Conservation (phyloP, 177 flowering plant species). For the Vitis hybrid region DNA sequence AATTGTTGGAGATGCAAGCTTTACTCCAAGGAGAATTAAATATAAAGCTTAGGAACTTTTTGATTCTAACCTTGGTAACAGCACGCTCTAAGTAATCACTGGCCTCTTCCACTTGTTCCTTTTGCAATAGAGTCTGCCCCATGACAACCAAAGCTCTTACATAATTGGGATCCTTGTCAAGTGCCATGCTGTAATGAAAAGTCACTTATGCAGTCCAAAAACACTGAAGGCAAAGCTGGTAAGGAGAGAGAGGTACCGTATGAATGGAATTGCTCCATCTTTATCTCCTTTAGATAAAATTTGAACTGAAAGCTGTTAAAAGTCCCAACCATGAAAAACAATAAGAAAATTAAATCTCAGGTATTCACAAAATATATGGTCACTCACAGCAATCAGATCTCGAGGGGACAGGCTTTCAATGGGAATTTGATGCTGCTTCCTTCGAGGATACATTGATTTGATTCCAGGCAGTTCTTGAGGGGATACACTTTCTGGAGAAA, state of each 20-base stretch:
- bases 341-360: constrained; percentile 6
- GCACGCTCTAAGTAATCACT: constrained; percentile 63
- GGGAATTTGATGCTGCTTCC: constrained; percentile 22
- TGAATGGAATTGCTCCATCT: constrained; percentile 59
- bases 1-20: neutral
- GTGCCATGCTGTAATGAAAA: constrained; percentile 57
- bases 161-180: constrained; percentile 75
- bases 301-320: constrained; percentile 60
- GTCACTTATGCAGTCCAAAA: neutral
- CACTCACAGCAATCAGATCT: constrained; percentile 70
- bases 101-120: constrained; percentile 49
- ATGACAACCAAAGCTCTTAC: constrained; percentile 55
- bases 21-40: neutral
- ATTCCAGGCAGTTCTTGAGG: constrained; percentile 48
- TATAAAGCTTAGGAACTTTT: neutral
- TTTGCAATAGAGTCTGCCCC: constrained; percentile 69
- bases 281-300: constrained; percentile 43
- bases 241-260: constrained; percentile 44
- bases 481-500: constrained; percentile 37
- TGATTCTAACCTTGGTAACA: constrained; percentile 58
- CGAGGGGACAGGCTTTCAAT: constrained; percentile 46
- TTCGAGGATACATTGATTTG: constrained; percentile 15
- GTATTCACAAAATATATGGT: neutral
- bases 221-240: neutral
- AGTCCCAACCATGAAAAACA: constrained; percentile 7